Percentiles rank a stretch among this genome's conserved stretches.
Evolutionary conservation across 345 rosid species (phyloP).

Genomic region (Brassica incana): DNA sequence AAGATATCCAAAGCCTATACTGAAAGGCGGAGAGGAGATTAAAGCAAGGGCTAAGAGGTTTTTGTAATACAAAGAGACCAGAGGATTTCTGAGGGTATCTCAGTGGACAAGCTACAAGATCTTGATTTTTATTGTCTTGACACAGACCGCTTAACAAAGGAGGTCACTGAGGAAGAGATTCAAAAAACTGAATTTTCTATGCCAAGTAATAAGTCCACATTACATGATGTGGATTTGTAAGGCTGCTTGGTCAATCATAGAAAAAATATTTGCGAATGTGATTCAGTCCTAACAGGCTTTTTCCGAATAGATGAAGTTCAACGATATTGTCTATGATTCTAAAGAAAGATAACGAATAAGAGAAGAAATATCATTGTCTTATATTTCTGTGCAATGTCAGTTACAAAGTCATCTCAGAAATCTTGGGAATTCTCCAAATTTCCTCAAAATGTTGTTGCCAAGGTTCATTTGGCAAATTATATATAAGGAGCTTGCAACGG

Average conservation of each 20-base stretch:
- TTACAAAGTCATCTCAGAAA: neutral
- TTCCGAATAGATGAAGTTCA: neutral
- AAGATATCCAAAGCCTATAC: too few relatives aligned
- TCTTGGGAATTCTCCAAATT: neutral
- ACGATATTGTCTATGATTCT: neutral
- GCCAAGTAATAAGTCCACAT: neutral
- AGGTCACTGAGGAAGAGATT: neutral
- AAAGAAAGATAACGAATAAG: neutral
- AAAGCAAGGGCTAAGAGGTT: too few relatives aligned
- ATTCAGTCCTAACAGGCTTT: too few relatives aligned
- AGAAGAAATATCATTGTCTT: neutral
- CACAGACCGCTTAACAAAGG: neutral
- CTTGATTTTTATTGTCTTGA: too few relatives aligned
- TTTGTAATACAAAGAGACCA: too few relatives aligned
- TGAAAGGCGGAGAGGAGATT: too few relatives aligned
- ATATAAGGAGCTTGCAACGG: neutral
- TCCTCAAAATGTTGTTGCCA: neutral
- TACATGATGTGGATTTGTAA: neutral
- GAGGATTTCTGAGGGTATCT: too few relatives aligned
- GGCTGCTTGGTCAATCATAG: neutral
- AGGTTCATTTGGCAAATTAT: neutral
- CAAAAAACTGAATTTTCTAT: too few relatives aligned
- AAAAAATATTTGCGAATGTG: neutral
- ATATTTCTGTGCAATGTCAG: neutral
- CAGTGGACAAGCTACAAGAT: too few relatives aligned